Evolutionary conservation across 805 yeast species (phyloP).

Genomic region (Nakazawaea ambrosiae): DNA sequence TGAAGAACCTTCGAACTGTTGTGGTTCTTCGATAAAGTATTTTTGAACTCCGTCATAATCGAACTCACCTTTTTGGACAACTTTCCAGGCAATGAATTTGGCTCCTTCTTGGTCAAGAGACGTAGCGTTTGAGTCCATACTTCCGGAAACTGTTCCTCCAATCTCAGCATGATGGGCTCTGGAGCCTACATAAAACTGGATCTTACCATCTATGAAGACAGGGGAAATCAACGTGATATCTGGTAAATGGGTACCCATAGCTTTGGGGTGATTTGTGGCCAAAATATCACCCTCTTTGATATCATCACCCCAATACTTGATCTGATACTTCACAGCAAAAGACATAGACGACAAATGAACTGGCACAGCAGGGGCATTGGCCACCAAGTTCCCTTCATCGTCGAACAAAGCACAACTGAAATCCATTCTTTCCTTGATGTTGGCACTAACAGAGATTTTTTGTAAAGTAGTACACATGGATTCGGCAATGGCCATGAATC

Average conservation of each 20-base stretch:
- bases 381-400: slow-evolving; percentile 33
- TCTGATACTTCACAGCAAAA: slow-evolving; percentile 29
- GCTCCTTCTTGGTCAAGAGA: slow-evolving; percentile 51
- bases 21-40: slow-evolving; percentile 41
- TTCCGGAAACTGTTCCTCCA: slow-evolving; percentile 55
- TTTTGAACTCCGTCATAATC: slow-evolving; percentile 44
- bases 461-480: slow-evolving; percentile 40
- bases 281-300: slow-evolving; percentile 36
- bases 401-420: slow-evolving; percentile 43
- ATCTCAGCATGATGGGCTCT: slow-evolving; percentile 60
- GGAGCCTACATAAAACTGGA: slow-evolving; percentile 47
- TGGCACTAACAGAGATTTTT: slow-evolving; percentile 35
- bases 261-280: slow-evolving; percentile 35
- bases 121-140: slow-evolving; percentile 49
- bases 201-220: slow-evolving; percentile 36
- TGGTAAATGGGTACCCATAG: slow-evolving; percentile 42
- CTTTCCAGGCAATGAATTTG: slow-evolving; percentile 43
- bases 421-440: slow-evolving; percentile 41
- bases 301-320: slow-evolving; percentile 29
- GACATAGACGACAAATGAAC: slow-evolving; percentile 44
- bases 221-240: slow-evolving; percentile 54
- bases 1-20: slow-evolving; percentile 38
- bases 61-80: slow-evolving; percentile 40
- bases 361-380: slow-evolving; percentile 42
- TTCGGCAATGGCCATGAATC: slow-evolving; percentile 46